Percentiles rank a stretch among this genome's conserved stretches.
These are phyloP conservation scores for Lipomyces anomalus DNA, from an alignment of 805 yeast species.

Conservation along the genomic window DNA sequence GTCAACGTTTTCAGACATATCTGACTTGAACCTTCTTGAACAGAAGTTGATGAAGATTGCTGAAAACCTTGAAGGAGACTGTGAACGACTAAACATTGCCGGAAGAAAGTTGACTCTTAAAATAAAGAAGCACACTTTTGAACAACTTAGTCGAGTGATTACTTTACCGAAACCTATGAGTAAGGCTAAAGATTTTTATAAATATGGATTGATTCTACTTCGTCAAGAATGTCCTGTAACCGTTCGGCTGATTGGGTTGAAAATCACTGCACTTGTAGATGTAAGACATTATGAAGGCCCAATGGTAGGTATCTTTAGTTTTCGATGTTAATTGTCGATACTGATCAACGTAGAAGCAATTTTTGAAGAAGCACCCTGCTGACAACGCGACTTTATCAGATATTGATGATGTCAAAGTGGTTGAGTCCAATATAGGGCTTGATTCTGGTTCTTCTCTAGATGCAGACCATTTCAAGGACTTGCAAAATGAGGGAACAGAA, in stretches of 20 bases:
- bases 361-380: no score
- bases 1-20: conserved; percentile 21
- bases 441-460: no score
- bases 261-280: conserved; percentile 21
- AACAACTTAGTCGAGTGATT: conserved; percentile 20
- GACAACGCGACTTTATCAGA: no score
- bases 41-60: conserved; percentile 16
- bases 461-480: no score
- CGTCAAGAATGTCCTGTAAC: conserved; percentile 24
- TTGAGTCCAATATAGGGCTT: no score
- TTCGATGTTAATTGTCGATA: no score
- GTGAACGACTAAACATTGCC: conserved; percentile 14
- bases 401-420: no score
- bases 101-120: conserved; percentile 25
- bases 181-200: conserved; percentile 21
- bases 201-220: conserved; percentile 18
- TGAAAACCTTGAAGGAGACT: conserved; percentile 22
- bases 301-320: conserved; percentile 11
- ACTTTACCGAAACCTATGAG: conserved; percentile 14
- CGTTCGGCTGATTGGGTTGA: conserved; percentile 25
- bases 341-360: no score
- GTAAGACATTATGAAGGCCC: conserved; percentile 14
- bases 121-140: conserved; percentile 23
- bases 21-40: conserved; percentile 6
- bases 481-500: background rate